Evolutionary conservation across 345 rosid genomes (phyloP).

Genomic region (Brassica incana): DNA sequence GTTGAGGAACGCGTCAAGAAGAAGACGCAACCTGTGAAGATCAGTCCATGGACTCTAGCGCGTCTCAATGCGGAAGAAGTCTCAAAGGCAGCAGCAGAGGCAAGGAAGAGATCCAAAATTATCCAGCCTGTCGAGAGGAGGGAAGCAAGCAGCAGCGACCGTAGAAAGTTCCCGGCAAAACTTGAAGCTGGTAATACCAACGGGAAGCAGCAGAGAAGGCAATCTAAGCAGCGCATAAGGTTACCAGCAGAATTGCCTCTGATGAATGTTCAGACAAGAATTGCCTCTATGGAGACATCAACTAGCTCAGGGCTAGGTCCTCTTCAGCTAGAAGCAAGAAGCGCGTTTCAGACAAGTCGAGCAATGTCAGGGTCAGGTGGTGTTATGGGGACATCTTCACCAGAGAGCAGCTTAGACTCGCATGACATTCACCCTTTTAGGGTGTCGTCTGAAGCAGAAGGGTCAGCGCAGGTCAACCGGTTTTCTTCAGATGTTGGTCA

Average conservation of each 20-base stretch:
- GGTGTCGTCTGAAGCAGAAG: not conserved
- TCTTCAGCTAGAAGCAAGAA: not conserved
- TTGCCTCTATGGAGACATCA: not conserved
- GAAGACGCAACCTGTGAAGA: slow-evolving; percentile 49
- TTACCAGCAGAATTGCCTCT: not conserved
- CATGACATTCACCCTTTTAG: not conserved
- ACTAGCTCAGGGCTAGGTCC: not conserved
- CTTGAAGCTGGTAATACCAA: not conserved
- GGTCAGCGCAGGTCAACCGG: not conserved
- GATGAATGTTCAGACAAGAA: not conserved
- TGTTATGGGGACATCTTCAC: not conserved
- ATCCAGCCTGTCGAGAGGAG: not conserved
- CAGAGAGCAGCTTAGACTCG: not conserved
- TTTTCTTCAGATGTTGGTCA: slow-evolving; percentile 4
- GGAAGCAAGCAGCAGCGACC: not conserved
- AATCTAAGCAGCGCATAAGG: not conserved
- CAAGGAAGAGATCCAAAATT: not conserved
- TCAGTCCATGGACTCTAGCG: not conserved
- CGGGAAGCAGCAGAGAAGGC: not conserved
- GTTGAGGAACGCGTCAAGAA: slow-evolving; percentile 68
- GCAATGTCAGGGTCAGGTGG: not conserved
- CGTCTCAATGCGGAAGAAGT: not conserved
- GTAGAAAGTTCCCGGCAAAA: not conserved
- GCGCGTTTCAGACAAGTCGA: not conserved
- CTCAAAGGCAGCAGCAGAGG: not conserved